Evolutionary conservation across 164 flowering plant genomes (phyloP).

Genomic region (grape (Vitis vinifera)): ASM3070453v1 NC_081818.1:24198501-24199000

Average conservation of each 20-base stretch:
- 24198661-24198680: conserved; percentile 5
- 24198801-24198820: conserved; percentile 19
- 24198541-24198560: not conserved
- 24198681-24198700: no score
- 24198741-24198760: conserved; percentile 31
- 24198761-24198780: conserved; percentile 42
- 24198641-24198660: conserved; percentile 29
- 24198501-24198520: no score
- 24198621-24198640: conserved; percentile 35
- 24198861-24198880: conserved; percentile 38
- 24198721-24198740: not conserved
- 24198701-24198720: not conserved
- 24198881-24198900: not conserved
- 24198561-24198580: not conserved
- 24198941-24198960: no score
- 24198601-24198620: conserved; percentile 28
- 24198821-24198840: conserved; percentile 20
- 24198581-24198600: conserved; percentile 12
- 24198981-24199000: conserved; percentile 36
- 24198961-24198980: not conserved
- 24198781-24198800: conserved; percentile 44
- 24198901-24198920: not conserved
- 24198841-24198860: conserved; percentile 40
- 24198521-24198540: not conserved
- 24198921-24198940: no score